phyloP scores from a whole-genome alignment of 371 early-diverging fungal genomes.

The Saksenaea oblongispora region DNA sequence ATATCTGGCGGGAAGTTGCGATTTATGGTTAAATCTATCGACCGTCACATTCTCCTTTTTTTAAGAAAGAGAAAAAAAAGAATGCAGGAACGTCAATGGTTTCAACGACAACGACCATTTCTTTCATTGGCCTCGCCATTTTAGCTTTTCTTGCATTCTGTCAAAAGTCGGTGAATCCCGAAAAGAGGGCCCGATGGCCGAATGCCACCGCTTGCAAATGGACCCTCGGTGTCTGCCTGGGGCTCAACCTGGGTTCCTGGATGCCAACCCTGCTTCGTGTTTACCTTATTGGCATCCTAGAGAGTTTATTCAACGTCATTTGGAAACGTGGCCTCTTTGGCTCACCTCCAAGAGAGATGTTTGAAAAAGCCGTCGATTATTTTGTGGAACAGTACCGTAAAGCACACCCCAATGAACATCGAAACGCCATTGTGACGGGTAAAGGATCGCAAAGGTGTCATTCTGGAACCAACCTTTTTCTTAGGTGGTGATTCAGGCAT shows the following conservation, averaged over 20 bases:
- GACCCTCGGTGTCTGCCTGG: neutral
- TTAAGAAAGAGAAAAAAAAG: neutral
- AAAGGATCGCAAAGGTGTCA: too few relatives aligned
- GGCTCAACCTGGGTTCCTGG: neutral
- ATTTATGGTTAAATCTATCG: neutral
- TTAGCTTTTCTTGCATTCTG: neutral
- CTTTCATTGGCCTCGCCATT: neutral
- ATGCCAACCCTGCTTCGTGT: constrained; percentile 20
- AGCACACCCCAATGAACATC: neutral
- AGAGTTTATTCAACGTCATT: constrained; percentile 28
- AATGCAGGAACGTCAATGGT: neutral
- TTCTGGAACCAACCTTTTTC: neutral
- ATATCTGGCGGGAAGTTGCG: neutral
- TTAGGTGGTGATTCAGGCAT: constrained; percentile 51
- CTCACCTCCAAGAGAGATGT: neutral
- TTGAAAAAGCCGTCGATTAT: constrained; percentile 15
- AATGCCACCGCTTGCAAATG: neutral
- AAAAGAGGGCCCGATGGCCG: neutral
- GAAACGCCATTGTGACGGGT: constrained; percentile 30
- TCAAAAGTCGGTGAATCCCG: neutral
- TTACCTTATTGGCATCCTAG: constrained; percentile 34
- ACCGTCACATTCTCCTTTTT: constrained; percentile 1
- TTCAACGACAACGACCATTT: neutral
- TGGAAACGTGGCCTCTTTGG: constrained; percentile 26
- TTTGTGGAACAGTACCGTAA: constrained; percentile 7